Conservation (phyloP, 192 early-diverging fungal species). For the Chytriomyces sp. region DNA sequence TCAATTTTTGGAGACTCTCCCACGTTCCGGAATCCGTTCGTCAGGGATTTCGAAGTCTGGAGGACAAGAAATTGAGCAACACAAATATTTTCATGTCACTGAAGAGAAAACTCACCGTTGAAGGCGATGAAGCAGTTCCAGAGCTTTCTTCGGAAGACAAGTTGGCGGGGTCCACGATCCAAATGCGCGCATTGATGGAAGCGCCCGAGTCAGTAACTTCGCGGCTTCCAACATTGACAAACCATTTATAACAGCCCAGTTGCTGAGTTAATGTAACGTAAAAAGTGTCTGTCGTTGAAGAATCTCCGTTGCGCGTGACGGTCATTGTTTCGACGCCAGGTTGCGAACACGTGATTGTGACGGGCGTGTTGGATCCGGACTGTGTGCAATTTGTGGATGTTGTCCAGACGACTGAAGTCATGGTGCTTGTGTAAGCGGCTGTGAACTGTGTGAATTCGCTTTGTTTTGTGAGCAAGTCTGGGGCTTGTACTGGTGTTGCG, state of each 20-base stretch:
- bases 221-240: not conserved
- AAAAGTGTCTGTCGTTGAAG: conserved; percentile 18
- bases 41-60: conserved; percentile 20
- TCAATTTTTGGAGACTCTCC: conserved; percentile 16
- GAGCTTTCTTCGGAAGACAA: conserved; percentile 9
- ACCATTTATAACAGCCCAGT: conserved; percentile 21
- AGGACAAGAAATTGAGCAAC: not conserved
- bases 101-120: not conserved
- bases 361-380: not conserved
- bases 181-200: not conserved
- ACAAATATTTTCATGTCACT: not conserved
- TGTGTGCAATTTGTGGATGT: not conserved
- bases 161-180: conserved; percentile 16
- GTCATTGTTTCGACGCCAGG: conserved; percentile 23
- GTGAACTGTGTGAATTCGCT: not conserved
- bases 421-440: not conserved
- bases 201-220: not conserved
- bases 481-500: not conserved
- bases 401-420: conserved; percentile 13
- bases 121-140: conserved; percentile 20
- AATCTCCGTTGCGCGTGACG: not conserved
- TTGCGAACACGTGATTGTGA: conserved; percentile 11
- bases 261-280: conserved; percentile 10
- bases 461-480: not conserved
- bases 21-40: conserved; percentile 13